Percentiles rank a stretch among this genome's conserved stretches.
These are phyloP conservation scores for Rhazya stricta DNA, from an alignment of 257 asterid genomes.

Conservation along the genomic window DNA sequence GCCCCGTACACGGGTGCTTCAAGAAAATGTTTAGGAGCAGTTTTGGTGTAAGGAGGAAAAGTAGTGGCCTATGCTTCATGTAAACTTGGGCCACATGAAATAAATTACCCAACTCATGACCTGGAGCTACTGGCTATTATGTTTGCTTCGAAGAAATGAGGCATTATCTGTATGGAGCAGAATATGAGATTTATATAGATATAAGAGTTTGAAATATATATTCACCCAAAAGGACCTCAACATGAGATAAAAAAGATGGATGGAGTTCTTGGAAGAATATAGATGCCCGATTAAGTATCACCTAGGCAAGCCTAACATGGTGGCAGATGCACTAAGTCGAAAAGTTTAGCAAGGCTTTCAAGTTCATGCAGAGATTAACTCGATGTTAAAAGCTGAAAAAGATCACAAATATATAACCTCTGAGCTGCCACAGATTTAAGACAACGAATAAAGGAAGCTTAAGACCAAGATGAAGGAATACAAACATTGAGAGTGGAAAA, in stretches of 20 bases:
- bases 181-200: not conserved
- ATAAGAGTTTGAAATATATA: not conserved
- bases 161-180: not conserved
- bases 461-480: no score
- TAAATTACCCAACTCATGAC: slow-evolving; percentile 11
- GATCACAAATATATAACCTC: no score
- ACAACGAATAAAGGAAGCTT: no score
- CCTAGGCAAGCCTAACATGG: no score
- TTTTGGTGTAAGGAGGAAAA: not conserved
- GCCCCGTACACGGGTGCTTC: not conserved
- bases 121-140: not conserved
- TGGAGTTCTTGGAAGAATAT: not conserved
- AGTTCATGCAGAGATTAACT: no score
- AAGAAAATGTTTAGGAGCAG: not conserved
- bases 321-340: no score
- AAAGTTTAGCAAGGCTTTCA: no score
- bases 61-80: not conserved
- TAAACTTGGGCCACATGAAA: not conserved
- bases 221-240: not conserved
- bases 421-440: no score
- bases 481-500: no score
- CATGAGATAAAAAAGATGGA: not conserved
- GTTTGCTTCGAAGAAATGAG: not conserved
- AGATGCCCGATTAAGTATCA: no score
- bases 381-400: no score